A percentile compares a stretch with the other conserved stretches of the same genome.
Evolutionary conservation across 1,284 basidiomycete genomes (phyloP).

Genomic region (Cryptococcus sp.): DNA sequence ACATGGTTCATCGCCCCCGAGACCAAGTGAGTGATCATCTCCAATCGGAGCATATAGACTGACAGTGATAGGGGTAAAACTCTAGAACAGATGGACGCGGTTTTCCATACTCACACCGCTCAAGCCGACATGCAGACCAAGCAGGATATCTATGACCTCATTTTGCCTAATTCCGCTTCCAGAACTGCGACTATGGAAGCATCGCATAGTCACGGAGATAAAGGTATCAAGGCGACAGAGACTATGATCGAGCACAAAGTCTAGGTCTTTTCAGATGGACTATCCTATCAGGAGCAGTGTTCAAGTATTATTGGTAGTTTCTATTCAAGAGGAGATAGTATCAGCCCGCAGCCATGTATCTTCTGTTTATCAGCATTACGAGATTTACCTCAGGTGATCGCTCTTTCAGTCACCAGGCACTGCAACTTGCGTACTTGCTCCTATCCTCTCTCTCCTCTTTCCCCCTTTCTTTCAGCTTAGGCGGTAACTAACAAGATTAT

Average conservation of each 20-base stretch:
- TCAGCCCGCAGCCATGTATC: too few species aligned
- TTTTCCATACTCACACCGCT: neutral
- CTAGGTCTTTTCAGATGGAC: too few species aligned
- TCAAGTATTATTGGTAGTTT: too few species aligned
- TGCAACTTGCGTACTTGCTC: too few species aligned
- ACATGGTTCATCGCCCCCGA: constrained; percentile 24
- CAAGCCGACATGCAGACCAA: neutral
- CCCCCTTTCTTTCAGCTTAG: too few species aligned
- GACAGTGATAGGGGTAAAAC: neutral
- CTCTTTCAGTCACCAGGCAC: too few species aligned
- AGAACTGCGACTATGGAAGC: neutral
- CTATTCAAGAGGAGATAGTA: too few species aligned
- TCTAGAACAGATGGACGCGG: constrained; percentile 24
- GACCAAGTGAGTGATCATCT: constrained; percentile 14
- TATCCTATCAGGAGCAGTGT: too few species aligned
- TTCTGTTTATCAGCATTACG: too few species aligned
- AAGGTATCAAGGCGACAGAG: neutral
- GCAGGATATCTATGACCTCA: neutral
- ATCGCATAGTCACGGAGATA: neutral
- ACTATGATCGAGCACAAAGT: neutral
- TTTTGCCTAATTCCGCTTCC: neutral
- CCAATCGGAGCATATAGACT: neutral
- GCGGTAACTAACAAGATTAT: too few species aligned
- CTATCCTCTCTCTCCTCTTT: too few species aligned
- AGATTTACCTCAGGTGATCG: too few species aligned